phyloP scores from a whole-genome alignment of 352 stramenopile species.

The Globisporangium polare region DNA sequence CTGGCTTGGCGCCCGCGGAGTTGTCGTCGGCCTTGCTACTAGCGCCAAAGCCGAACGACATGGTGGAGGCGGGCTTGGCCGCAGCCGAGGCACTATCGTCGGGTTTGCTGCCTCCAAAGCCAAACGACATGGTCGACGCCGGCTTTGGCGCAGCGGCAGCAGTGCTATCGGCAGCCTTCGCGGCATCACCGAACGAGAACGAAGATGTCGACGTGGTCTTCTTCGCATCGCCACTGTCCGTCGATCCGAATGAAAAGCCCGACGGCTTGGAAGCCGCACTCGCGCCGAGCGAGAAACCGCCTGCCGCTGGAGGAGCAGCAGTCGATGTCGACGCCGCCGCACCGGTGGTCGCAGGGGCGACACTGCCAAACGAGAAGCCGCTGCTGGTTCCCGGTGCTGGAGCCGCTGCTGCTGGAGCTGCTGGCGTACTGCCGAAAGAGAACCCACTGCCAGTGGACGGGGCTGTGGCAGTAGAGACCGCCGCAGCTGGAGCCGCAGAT shows the following conservation, averaged over 20 bases:
- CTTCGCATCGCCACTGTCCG: constrained; percentile 6
- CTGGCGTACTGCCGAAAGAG: constrained; percentile 1
- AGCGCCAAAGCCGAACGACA: constrained; percentile 6
- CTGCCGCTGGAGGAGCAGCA: neutral
- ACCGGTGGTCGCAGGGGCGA: neutral
- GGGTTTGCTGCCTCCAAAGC: constrained; percentile 21
- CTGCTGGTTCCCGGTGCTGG: neutral
- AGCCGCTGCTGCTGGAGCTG: neutral
- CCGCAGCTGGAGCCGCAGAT: constrained; percentile 6
- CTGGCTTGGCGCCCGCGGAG: neutral
- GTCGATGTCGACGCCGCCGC: neutral
- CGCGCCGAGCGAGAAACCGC: constrained; percentile 9
- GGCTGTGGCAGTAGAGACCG: constrained; percentile 1
- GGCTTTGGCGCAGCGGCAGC: constrained; percentile 8
- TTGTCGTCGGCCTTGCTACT: neutral
- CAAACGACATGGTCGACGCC: constrained; percentile 24
- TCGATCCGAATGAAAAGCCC: constrained; percentile 1
- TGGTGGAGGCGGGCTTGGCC: neutral
- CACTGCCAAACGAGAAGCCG: constrained; percentile 14
- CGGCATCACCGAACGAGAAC: constrained; percentile 25
- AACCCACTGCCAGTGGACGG: constrained; percentile 4
- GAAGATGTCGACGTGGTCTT: neutral
- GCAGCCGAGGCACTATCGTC: neutral
- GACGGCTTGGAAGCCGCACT: constrained; percentile 2
- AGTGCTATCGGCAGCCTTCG: neutral